Evolutionary conservation across 805 yeast species (phyloP), one percentile per base, ranked within the genome.

Genomic region (Starmerella floricola): DNA sequence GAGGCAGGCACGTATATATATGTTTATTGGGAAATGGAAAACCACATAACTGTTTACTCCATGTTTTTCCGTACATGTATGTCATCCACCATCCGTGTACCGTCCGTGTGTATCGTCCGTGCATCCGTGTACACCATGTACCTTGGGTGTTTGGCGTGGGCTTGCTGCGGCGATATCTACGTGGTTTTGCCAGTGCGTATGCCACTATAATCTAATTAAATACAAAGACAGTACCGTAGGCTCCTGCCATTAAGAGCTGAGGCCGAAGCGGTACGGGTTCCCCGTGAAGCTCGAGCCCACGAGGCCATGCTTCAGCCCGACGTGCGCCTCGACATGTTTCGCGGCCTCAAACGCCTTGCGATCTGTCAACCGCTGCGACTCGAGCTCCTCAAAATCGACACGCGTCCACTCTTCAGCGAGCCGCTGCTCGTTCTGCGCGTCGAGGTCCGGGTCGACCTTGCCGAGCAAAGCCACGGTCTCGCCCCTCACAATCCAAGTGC

Each of bases 381-480:
- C 75, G 1, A 91, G 93, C 35, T 67, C 72, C 30, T 65, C 67
- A 57, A 74, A 86, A 27, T 73, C 74, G 18, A 83, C 67, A 57
- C 72, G 74, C 48, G 70, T 65, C 60, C 76, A 48, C 30, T 28
- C 67, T 12, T 64, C 61, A 31, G 67, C 68, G 52, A 82, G 62
- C 40, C 81, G 81, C 47, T 40, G 42, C 36, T 54, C 57, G 18
- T 44, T 34, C 19, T 66, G 73, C 56, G 82, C 94, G 61, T 86
- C 95, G 48, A 66, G 72, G 56, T 84, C 94, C 48, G 85, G 80
- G 61, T 87, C 95, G 48, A 88, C 73, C 60, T 88, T 96, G 17
- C 97, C 98, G 59, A 91, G 61, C 76, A 87, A 74, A 8, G 87
- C 91, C 8, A 91, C 91, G 55, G 88, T 88, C 61, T 91, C 98